These are phyloP conservation scores for Psilocybe subaeruginosa DNA, from an alignment of 768 basidiomycete species.

Conservation along the genomic window DNA sequence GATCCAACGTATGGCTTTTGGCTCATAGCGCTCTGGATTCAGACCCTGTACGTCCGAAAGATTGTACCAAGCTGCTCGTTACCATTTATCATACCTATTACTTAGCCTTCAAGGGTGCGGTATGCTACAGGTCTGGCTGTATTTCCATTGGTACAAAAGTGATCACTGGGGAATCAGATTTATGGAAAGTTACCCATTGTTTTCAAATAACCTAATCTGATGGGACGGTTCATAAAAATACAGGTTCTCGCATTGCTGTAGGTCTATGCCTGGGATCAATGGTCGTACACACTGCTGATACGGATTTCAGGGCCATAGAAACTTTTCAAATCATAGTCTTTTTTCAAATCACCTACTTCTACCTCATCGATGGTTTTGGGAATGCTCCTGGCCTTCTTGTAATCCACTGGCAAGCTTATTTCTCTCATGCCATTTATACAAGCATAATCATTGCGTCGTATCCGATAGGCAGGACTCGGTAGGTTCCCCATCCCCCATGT, in stretches of 20 bases:
- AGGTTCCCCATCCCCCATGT: not conserved
- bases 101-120: conserved; percentile 9
- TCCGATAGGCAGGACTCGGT: not conserved
- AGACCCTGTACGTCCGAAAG: no score
- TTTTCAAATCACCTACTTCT: conserved; percentile 20
- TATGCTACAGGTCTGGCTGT: conserved; percentile 7
- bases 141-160: conserved; percentile 7
- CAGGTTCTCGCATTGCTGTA: not conserved
- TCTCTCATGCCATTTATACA: not conserved
- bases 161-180: not conserved
- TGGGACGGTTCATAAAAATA: not conserved
- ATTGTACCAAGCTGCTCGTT: no score
- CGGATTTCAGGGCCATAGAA: conserved; percentile 15
- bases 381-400: not conserved
- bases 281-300: not conserved
- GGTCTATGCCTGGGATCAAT: not conserved
- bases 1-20: no score
- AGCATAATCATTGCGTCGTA: not conserved
- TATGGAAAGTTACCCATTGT: not conserved
- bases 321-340: conserved; percentile 21
- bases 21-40: no score
- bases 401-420: not conserved
- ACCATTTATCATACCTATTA: no score
- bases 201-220: not conserved
- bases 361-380: conserved; percentile 25